Base-by-base conservation (phyloP, 2,329 filamentous ascomycete species). In the Clarireedia paspali region DNA sequence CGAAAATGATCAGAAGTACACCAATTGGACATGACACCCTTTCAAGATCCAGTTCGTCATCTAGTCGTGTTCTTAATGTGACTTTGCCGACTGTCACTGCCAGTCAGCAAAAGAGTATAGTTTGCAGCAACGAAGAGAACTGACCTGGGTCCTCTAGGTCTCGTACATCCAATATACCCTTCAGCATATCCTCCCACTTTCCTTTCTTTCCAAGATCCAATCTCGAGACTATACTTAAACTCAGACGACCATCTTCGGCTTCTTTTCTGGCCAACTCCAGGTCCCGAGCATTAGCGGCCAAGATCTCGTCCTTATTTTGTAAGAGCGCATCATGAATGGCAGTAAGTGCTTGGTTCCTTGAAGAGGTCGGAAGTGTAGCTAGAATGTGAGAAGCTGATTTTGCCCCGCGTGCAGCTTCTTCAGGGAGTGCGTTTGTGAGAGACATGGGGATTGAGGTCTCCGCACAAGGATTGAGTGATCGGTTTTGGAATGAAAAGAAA, bases 161-260 rank as follows among this genome's bases (percentile, higher is more conserved):
- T 62, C 87, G 81, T 59, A 99, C 94, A 72, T 96, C 90, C 58
- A 95, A 73, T 59, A 99, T 95, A 26, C 94, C 94, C 74, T 91
- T 87, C 62, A 99, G 78, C 94, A 99, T 97, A 68, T 97, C 94
- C 68, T 96, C 91, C 78, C 87, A 99, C 75, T 97, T 97, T 57
- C 92, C 92, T 68, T 84, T 82, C 70, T 88, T 87, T 49, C 83
- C 84, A 49, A 99, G 77, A 71, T 99, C 92, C 59, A 99, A 79
- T 55, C 94, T 82, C 66, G 95, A 94, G 34, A 96, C 82, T 24
- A 97, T 79, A 67, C 89, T 94, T 66, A 87, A 80, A 70, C 85
- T 92, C 50, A 97, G 75, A 48, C 83, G 77, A 42, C 92, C 92
- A 66, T 84, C 81, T 15, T 84, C 81, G 20, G 88, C 89, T 49